A percentile compares a stretch with the other conserved stretches of the same genome.
These are phyloP conservation scores for Oryza officinalis DNA, from an alignment of 176 grass and related monocot species.

Conservation along the genomic window DNA sequence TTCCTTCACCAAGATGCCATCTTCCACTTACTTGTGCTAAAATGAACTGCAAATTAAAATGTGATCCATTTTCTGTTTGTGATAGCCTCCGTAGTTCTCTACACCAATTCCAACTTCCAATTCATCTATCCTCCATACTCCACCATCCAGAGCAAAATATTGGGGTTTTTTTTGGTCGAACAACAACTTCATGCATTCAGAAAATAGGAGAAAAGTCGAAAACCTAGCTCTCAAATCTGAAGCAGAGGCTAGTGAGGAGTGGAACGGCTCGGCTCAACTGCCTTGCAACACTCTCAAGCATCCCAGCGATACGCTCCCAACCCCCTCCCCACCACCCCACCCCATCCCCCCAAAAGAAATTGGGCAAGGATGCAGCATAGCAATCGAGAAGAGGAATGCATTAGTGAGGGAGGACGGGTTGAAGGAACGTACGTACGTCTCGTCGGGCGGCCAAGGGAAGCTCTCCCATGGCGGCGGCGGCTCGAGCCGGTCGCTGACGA, in stretches of 20 bases:
- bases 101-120: neutral
- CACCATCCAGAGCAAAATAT: neutral
- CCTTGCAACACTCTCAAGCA: too few relatives aligned
- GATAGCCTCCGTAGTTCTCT: neutral
- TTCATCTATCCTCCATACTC: neutral
- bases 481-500: slow-evolving; percentile 13
- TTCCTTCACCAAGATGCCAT: slow-evolving; percentile 22
- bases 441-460: neutral
- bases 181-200: neutral
- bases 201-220: neutral
- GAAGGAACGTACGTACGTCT: neutral
- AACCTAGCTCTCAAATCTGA: too few relatives aligned
- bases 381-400: neutral
- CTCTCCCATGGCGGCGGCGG: neutral
- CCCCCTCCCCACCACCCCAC: too few relatives aligned
- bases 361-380: too few relatives aligned
- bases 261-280: too few relatives aligned
- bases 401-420: neutral
- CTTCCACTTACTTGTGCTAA: neutral
- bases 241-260: too few relatives aligned
- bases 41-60: too few relatives aligned
- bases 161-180: neutral
- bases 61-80: neutral
- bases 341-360: too few relatives aligned
- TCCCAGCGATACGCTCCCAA: too few relatives aligned